Base-by-base conservation (phyloP, 805 yeast genomes). In the Suhomyces pyralidae region DNA sequence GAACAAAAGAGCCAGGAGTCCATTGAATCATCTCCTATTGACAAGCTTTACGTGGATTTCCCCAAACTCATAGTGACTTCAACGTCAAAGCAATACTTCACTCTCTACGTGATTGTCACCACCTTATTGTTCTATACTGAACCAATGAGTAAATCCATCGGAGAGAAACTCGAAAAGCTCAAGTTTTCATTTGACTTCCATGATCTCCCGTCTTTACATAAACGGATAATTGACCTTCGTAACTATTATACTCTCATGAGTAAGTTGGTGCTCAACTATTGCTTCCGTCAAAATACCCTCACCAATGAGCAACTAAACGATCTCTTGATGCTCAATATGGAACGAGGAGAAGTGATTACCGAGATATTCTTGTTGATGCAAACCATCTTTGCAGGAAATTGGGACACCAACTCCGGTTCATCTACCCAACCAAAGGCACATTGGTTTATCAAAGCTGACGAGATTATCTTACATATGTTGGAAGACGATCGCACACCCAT, bases 51-150 rank as follows among this genome's bases (percentile, higher is more conserved):
- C 9, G 79, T 89, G 12, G 90, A 86, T 60, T 76, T 89, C 47
- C 96, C 97, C 2, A 76, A 81, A 45, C 80, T 91, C 19, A 77
- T 80, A 5, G 78, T 90, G 1, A 74, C 83, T 5, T 81, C 90
- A 50, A 90, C 90, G 50, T 86, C 97, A 0, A 68, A 71, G 45
- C 96, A 90, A 62, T 92, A 89, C 64, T 76, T 77, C 56, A 77
- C 90, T 0, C 67, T 90, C 12, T 88, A 83, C 62, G 76, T 81
- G 14, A 81, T 91, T 38, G 74, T 81, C 0, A 76, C 82, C 59
- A 84, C 86, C 50, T 69, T 92, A 45, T 62, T 93, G 53, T 74
- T 89, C 30, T 90, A 89, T 63, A 75, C 82, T 5, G 96, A 90
- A 58, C 96, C 97, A 5, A 77, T 80, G 57, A 78, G 81, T 44